A percentile compares a stretch with the other conserved stretches of the same genome.
phyloP scores from a whole-genome alignment of 2,329 filamentous ascomycete species.

The Fusarium acutatum region DNA sequence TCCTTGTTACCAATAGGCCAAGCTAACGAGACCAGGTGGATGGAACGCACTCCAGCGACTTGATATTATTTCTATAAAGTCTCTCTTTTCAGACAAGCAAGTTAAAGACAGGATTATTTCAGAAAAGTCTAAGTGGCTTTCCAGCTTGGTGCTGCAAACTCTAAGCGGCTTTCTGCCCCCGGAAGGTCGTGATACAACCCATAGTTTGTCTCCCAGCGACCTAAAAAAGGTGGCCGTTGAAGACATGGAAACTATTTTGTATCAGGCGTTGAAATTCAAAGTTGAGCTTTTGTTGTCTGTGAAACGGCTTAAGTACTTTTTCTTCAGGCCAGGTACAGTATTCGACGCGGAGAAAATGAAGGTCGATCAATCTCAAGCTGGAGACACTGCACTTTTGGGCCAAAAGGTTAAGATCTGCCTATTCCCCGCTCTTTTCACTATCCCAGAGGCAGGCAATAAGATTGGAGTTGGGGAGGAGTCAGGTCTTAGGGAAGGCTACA shows the following conservation, averaged over 20 bases:
- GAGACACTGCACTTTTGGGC: neutral
- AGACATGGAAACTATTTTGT: accelerated
- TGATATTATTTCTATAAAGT: accelerated
- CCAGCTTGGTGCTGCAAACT: accelerated
- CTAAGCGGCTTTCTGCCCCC: accelerated
- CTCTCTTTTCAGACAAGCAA: accelerated
- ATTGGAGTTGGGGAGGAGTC: accelerated
- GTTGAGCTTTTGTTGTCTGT: neutral
- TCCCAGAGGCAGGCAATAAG: accelerated
- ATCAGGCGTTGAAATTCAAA: accelerated
- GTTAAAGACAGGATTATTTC: accelerated
- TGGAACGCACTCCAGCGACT: neutral
- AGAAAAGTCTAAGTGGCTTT: accelerated
- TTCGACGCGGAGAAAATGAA: accelerated
- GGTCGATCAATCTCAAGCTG: neutral
- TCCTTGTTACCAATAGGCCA: accelerated
- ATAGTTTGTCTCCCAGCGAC: accelerated
- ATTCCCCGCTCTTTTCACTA: accelerated
- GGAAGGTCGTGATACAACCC: accelerated
- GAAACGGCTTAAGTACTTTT: accelerated
- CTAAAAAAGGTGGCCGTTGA: accelerated
- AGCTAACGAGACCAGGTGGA: neutral
- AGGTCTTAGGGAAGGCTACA: accelerated
- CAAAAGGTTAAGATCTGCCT: neutral
- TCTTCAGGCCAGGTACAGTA: accelerated